Evolutionary conservation across 306 rosid species (phyloP).

Genomic region (Bauhinia variegata): DNA sequence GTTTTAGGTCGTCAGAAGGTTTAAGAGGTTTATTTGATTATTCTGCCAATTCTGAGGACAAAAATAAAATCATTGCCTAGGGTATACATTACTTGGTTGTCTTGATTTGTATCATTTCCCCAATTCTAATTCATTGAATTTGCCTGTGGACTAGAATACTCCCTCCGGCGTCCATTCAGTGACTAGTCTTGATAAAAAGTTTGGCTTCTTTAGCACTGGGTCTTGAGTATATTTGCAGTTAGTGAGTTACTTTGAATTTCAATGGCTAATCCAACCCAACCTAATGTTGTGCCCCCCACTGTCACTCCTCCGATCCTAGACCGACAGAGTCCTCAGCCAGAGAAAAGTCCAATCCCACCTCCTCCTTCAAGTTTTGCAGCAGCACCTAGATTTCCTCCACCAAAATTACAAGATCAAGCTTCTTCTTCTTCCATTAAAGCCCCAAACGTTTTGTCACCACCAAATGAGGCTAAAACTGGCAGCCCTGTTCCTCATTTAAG

Average conservation of each 20-base stretch:
- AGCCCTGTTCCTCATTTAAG: slow-evolving; percentile 82
- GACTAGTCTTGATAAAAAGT: slow-evolving; percentile 9
- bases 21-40: slow-evolving; percentile 23
- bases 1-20: slow-evolving; percentile 44
- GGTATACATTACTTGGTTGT: slow-evolving; percentile 32
- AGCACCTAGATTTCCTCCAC: slow-evolving; percentile 59
- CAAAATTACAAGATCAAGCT: slow-evolving; percentile 68
- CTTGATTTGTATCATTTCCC: slow-evolving; percentile 23
- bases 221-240: slow-evolving; percentile 26
- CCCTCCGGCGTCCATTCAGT: no score
- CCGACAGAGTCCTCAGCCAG: slow-evolving; percentile 47
- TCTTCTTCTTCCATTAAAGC: slow-evolving; percentile 56
- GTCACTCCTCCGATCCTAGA: slow-evolving; percentile 51
- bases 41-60: slow-evolving; percentile 26
- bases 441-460: slow-evolving; percentile 54
- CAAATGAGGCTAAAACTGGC: slow-evolving; percentile 66
- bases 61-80: slow-evolving; percentile 37
- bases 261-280: slow-evolving; percentile 76
- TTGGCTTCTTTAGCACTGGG: slow-evolving; percentile 40
- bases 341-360: slow-evolving; percentile 50
- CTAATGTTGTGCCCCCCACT: slow-evolving; percentile 61
- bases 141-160: no score
- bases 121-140: slow-evolving; percentile 4
- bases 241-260: slow-evolving; percentile 26
- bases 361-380: slow-evolving; percentile 50